Evolutionary conservation across 495 filamentous ascomycete genomes (phyloP).

Genomic region (Xylaria intraflava): DNA sequence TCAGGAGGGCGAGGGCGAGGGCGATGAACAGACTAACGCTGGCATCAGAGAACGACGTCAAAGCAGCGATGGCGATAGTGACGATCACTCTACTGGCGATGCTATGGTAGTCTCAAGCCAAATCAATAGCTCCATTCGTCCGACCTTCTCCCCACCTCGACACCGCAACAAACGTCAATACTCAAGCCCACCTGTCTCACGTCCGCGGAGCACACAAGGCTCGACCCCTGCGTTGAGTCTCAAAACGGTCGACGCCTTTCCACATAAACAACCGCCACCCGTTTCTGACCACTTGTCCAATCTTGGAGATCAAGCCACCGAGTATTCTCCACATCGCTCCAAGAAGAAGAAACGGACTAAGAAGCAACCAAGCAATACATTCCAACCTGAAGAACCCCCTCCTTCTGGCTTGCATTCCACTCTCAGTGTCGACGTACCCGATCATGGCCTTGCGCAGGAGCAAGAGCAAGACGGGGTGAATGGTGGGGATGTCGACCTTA

Average conservation of each 20-base stretch:
- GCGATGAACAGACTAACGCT: neutral
- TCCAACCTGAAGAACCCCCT: constrained; percentile 3
- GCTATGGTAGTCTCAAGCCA: constrained; percentile 6
- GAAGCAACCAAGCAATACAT: constrained; percentile 17
- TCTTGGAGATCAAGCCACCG: neutral
- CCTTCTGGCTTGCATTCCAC: neutral
- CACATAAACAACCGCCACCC: neutral
- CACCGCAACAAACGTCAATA: neutral
- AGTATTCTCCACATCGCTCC: neutral
- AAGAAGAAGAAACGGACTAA: constrained; percentile 20
- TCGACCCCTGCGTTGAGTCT: neutral
- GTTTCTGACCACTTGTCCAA: neutral
- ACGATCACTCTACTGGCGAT: neutral
- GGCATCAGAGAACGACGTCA: neutral
- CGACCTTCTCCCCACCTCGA: neutral
- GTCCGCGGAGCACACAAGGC: neutral
- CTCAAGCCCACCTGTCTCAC: constrained; percentile 5
- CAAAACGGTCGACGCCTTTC: neutral
- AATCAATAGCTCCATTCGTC: neutral
- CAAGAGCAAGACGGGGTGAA: neutral
- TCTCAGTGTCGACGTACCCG: neutral
- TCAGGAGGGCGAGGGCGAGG: neutral
- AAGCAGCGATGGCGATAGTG: neutral
- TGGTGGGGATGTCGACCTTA: neutral
- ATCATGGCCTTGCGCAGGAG: neutral